Percentiles rank a stretch among this genome's conserved stretches.
These are phyloP conservation scores for Nicotiana noctiflora DNA, from an alignment of 257 asterid species.

Conservation along the genomic window DNA sequence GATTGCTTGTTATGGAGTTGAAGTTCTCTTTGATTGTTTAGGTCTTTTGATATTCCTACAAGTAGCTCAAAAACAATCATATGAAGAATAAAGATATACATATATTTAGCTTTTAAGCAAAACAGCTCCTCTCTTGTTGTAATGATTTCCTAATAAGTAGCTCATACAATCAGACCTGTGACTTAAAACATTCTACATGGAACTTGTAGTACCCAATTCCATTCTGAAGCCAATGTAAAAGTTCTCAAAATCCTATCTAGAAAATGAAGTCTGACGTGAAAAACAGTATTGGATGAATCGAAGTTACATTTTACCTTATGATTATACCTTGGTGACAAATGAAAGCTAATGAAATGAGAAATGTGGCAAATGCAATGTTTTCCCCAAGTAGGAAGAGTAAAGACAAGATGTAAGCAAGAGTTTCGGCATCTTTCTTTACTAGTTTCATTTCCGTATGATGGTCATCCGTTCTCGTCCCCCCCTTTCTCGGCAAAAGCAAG, in stretches of 20 bases:
- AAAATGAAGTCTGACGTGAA: neutral
- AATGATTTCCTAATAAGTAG: neutral
- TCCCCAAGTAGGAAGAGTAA: neutral
- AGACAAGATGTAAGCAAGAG: no score
- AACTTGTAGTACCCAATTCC: neutral
- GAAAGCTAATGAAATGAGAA: neutral
- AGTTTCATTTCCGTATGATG: no score
- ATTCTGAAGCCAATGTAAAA: neutral
- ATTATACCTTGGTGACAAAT: neutral
- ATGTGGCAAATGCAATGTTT: neutral
- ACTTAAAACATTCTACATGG: neutral
- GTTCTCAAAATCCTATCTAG: neutral
- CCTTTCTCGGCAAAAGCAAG: no score
- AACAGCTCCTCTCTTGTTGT: neutral
- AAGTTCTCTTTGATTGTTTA: neutral
- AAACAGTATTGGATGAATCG: neutral
- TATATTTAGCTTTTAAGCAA: neutral
- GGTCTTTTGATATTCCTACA: neutral
- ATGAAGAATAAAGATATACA: neutral
- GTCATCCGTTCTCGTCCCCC: no score
- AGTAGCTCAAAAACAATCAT: neutral
- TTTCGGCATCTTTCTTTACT: no score
- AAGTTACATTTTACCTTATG: neutral
- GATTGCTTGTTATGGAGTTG: neutral
- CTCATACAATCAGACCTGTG: neutral